phyloP scores from a whole-genome alignment of 306 rosid genomes.

The Lathyrus oleraceus region DNA sequence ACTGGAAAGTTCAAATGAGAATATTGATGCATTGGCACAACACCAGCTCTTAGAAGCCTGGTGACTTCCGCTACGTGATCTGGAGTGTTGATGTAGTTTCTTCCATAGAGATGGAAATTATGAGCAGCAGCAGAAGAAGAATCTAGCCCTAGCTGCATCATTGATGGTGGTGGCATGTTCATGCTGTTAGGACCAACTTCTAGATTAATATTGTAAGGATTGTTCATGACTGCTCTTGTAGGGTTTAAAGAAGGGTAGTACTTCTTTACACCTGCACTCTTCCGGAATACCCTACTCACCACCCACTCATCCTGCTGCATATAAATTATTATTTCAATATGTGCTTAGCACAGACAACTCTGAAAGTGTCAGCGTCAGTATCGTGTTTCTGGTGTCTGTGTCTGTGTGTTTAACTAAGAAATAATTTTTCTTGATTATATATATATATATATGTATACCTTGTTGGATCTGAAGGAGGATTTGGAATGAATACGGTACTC shows the following conservation, averaged over 20 bases:
- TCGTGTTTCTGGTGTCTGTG: too few species aligned
- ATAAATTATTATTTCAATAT: too few species aligned
- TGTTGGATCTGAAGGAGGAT: conserved; percentile 22
- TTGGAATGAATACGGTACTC: conserved; percentile 56
- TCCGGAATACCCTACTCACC: conserved; percentile 79
- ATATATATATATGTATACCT: conserved; percentile 14
- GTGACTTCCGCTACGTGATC: conserved; percentile 30
- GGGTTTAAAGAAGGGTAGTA: conserved; percentile 59
- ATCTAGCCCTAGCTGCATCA: conserved; percentile 74
- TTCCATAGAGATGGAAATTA: conserved; percentile 50
- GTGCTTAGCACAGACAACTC: too few species aligned
- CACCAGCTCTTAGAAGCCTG: conserved; percentile 52
- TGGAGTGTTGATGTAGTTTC: conserved; percentile 49
- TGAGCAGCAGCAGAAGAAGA: conserved; percentile 26
- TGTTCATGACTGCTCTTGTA: conserved; percentile 43
- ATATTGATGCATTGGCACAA: conserved; percentile 26
- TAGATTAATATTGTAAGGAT: conserved; percentile 54
- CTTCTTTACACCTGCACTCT: conserved; percentile 75
- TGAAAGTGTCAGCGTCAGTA: too few species aligned
- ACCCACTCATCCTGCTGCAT: conserved; percentile 87
- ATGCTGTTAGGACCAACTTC: conserved; percentile 47
- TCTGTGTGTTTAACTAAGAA: too few species aligned
- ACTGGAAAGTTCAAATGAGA: conserved; percentile 15
- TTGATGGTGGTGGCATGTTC: conserved; percentile 43
- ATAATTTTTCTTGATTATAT: too few species aligned